These are phyloP conservation scores for Brassica juncea DNA, from an alignment of 345 rosid species.

Conservation along the genomic window DNA sequence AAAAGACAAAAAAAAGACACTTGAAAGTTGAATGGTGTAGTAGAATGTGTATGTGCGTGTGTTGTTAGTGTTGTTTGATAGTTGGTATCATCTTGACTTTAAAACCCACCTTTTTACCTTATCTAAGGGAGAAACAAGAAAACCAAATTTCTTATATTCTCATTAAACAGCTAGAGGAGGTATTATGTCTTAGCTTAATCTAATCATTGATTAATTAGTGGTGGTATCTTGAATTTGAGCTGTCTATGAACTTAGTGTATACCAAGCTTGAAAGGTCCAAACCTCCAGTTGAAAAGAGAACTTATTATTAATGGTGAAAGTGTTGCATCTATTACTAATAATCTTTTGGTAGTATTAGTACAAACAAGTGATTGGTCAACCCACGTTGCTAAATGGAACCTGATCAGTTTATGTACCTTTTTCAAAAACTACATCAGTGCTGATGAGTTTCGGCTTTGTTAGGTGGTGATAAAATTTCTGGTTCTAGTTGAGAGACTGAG, in stretches of 20 bases:
- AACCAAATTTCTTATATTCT: background rate
- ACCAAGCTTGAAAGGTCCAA: background rate
- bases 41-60: slow-evolving; percentile 31
- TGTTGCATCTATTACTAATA: background rate
- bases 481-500: no score
- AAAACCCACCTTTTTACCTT: background rate
- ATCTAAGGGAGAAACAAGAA: background rate
- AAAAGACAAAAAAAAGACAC: slow-evolving; percentile 16
- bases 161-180: background rate
- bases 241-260: background rate
- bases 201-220: background rate
- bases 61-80: slow-evolving; percentile 32
- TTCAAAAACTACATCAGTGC: no score
- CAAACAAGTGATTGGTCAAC: background rate
- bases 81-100: background rate
- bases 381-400: no score
- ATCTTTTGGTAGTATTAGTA: background rate
- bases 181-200: background rate
- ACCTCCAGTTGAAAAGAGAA: background rate
- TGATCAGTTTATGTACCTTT: no score
- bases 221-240: background rate
- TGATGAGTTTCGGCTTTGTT: no score
- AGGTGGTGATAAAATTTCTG: no score
- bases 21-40: slow-evolving; percentile 31
- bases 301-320: background rate